Base-by-base conservation (phyloP, 768 basidiomycete species). In the Pleurotus giganteus region DNA sequence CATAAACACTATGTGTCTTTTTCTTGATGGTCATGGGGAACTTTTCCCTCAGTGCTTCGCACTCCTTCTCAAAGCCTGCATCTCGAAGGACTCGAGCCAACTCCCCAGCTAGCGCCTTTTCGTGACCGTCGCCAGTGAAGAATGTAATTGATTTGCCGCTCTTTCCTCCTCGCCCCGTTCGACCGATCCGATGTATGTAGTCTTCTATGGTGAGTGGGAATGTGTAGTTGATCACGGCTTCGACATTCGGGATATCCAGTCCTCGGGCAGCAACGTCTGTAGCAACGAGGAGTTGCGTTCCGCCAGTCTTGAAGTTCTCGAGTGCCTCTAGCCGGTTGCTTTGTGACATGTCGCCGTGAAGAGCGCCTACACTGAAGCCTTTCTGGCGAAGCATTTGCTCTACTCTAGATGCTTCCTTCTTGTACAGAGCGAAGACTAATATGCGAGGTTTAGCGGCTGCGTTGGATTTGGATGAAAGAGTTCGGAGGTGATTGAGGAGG, bases 21-120 rank as follows among this genome's bases (percentile, higher is more conserved):
- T 98, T 98, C 78, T 96, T 97, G 74, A 98, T 93, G 56, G 94
- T 91, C 82, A 95, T 92, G 47, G 94, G 93, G 77, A 97, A 98
- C 63, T 86, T 85, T 56, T 86, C 45, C 50, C 53, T 83, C 71
- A 97, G 74, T 4, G 72, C 85, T 60, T 89, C 84, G 45, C 86
- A 82, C 17, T 44, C 55, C n/a, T 47, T 32, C 54, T 88, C 83
- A 59, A 90, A 91, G 27, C 89, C 91, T 42, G 89, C 88, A 68
- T 98, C 97, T 50, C 88, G 75, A 53, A 98, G 77, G 36, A 99
- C 92, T 6, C 91, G 81, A 60, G 93, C 94, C 54, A 98, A 81
- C 68, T 98, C 96, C 6, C 97, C 97, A 6, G 97, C 95, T 2
- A 97, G 77, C 19, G 85, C 79, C 46, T 83, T 77, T 72, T 97